Conservation (phyloP, 192 early-diverging fungal genomes). For the Umbelopsis isabellina region DNA sequence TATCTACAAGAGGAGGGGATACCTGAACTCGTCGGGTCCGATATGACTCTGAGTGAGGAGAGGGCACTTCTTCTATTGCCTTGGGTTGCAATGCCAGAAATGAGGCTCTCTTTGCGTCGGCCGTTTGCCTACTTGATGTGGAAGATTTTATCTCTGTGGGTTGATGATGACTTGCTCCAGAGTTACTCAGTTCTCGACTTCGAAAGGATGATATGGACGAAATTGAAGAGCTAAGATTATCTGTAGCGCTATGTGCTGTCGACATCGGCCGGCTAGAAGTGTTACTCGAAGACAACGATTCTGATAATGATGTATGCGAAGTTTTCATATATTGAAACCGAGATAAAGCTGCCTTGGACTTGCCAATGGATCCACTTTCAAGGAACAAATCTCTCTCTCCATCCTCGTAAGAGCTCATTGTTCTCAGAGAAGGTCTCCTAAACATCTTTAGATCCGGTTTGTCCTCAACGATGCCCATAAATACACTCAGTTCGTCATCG, state of each 20-base stretch:
- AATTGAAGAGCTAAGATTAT: slow-evolving; percentile 2
- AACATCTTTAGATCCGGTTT: slow-evolving; percentile 12
- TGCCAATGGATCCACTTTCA: slow-evolving; percentile 10
- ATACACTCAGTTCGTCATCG: slow-evolving; percentile 10
- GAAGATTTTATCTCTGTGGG: background rate
- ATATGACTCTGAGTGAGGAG: background rate
- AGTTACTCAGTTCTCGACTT: slow-evolving; percentile 14
- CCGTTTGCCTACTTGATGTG: background rate
- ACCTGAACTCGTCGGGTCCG: background rate
- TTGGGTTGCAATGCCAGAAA: background rate
- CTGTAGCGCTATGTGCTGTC: slow-evolving; percentile 7
- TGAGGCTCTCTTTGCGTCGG: background rate
- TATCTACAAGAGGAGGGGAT: slow-evolving; percentile 15
- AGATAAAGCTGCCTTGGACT: slow-evolving; percentile 6
- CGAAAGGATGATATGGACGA: slow-evolving; percentile 13
- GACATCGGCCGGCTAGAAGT: slow-evolving; percentile 9
- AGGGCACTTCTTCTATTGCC: background rate
- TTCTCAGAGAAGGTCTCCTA: background rate
- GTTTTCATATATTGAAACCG: slow-evolving; percentile 13
- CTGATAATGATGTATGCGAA: background rate
- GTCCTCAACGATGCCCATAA: slow-evolving; percentile 6
- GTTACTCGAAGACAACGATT: slow-evolving; percentile 10
- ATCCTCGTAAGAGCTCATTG: background rate
- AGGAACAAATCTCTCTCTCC: background rate
- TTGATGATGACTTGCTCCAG: slow-evolving; percentile 4